phyloP scores from a whole-genome alignment of 2,329 filamentous ascomycete genomes.

The Keithomyces neogunnii region DNA sequence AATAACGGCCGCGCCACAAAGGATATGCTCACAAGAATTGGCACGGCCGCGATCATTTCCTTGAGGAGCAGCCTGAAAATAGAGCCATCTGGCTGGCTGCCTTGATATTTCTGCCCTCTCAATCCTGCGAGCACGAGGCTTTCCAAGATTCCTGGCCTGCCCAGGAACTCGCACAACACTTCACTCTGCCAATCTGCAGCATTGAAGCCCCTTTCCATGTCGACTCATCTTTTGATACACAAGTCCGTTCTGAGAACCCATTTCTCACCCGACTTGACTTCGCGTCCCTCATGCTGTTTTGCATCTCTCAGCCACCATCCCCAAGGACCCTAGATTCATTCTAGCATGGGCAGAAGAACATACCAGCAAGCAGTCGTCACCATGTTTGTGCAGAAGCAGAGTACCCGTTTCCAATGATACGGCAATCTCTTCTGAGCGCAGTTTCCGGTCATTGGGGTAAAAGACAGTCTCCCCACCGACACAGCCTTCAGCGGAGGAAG shows the following conservation, averaged over 20 bases:
- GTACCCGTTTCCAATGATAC: constrained; percentile 76
- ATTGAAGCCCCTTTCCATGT: not conserved
- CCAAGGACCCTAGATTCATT: too few relatives aligned
- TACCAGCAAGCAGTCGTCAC: constrained; percentile 75
- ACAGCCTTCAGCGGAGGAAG: constrained; percentile 65
- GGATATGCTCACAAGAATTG: too few relatives aligned
- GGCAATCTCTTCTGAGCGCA: constrained; percentile 55
- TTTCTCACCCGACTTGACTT: constrained; percentile 76
- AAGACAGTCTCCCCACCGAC: constrained; percentile 86
- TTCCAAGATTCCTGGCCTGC: too few relatives aligned
- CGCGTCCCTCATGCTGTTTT: constrained; percentile 65
- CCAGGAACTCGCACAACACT: too few relatives aligned
- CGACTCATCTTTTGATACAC: constrained; percentile 47
- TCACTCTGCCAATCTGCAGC: too few relatives aligned
- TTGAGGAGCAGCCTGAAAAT: too few relatives aligned
- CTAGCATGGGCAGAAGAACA: constrained; percentile 17
- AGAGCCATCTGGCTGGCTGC: too few relatives aligned
- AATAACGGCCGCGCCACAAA: too few relatives aligned
- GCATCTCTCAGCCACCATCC: constrained; percentile 15
- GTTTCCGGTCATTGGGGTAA: constrained; percentile 60
- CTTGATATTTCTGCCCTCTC: too few relatives aligned
- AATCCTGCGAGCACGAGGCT: too few relatives aligned
- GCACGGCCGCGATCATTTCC: too few relatives aligned
- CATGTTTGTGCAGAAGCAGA: constrained; percentile 80
- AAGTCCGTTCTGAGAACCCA: constrained; percentile 86